Evolutionary conservation across 768 basidiomycete species (phyloP), one percentile per base, ranked within the genome.

Genomic region (Suillus brevipes): DNA sequence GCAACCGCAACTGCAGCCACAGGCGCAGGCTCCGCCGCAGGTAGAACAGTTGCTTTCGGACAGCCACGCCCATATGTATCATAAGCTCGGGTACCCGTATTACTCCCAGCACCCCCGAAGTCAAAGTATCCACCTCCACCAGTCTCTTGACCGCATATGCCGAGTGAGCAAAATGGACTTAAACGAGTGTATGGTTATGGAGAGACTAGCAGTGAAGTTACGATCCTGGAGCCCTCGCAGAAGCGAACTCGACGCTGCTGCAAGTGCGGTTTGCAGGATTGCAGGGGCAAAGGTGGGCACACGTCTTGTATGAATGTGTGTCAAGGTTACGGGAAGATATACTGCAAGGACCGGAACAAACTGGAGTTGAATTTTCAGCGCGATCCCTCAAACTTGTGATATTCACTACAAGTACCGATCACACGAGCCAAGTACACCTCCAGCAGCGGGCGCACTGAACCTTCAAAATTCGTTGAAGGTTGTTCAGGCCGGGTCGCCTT

Each of bases 241-340:
- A 90, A 90, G 72, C 83, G 92, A 3, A 85, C 86, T 52, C 88
- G 92, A 47, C 92, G 92, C 71, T 94, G 91, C 70, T 88, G 88
- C 74, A 94, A 94, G n/a, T n/a, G n/a, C n/a, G n/a, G n/a, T n/a
- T n/a, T n/a, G n/a, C n/a, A n/a, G n/a, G n/a, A n/a, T n/a, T n/a
- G n/a, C n/a, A n/a, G n/a, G n/a, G n/a, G n/a, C n/a, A n/a, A n/a
- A n/a, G n/a, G n/a, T n/a, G n/a, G n/a, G n/a, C n/a, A n/a, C n/a
- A n/a, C n/a, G n/a, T n/a, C n/a, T n/a, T n/a, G n/a, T n/a, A n/a
- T n/a, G n/a, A n/a, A n/a, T n/a, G n/a, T n/a, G n/a, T n/a, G n/a
- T n/a, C n/a, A n/a, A n/a, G n/a, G n/a, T n/a, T n/a, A n/a, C n/a
- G n/a, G n/a, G n/a, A n/a, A n/a, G n/a, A n/a, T n/a, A n/a, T n/a